phyloP scores from a whole-genome alignment of 495 filamentous ascomycete genomes.

The Daldinia decipiens region DNA sequence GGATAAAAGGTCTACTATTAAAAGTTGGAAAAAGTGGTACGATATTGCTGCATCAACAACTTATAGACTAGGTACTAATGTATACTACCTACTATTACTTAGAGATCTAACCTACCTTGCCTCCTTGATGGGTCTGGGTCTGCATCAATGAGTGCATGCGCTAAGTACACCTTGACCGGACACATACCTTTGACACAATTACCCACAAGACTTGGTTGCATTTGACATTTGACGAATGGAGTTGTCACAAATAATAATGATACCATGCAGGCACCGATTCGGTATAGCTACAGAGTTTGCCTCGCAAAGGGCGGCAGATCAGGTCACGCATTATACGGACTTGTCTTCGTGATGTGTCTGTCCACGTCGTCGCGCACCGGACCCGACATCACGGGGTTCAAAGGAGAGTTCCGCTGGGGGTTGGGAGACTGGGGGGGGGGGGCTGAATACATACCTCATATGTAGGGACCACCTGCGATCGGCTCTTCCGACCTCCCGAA shows the following conservation, averaged over 20 bases:
- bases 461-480: slow-evolving; percentile 13
- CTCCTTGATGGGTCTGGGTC: background rate
- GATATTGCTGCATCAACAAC: slow-evolving; percentile 1
- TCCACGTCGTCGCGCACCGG: slow-evolving; percentile 33
- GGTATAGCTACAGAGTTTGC: slow-evolving; percentile 3
- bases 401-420: slow-evolving; percentile 15
- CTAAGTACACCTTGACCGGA: background rate
- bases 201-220: slow-evolving; percentile 9
- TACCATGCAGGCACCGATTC: slow-evolving; percentile 9
- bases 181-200: slow-evolving; percentile 3
- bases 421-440: background rate
- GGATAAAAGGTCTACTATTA: background rate
- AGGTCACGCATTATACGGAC: slow-evolving; percentile 6
- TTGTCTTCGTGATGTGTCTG: slow-evolving; percentile 17
- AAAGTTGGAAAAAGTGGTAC: slow-evolving; percentile 2
- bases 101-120: slow-evolving; percentile 6
- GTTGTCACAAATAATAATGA: slow-evolving; percentile 16
- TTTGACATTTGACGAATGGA: slow-evolving; percentile 9
- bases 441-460: background rate
- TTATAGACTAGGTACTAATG: slow-evolving; percentile 1
- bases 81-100: background rate
- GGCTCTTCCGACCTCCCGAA: slow-evolving; percentile 18
- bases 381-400: slow-evolving; percentile 31
- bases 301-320: slow-evolving; percentile 15
- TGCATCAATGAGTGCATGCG: background rate